Conservation (phyloP, 176 grass and related monocot genomes). For the Bromus sterilis region DNA sequence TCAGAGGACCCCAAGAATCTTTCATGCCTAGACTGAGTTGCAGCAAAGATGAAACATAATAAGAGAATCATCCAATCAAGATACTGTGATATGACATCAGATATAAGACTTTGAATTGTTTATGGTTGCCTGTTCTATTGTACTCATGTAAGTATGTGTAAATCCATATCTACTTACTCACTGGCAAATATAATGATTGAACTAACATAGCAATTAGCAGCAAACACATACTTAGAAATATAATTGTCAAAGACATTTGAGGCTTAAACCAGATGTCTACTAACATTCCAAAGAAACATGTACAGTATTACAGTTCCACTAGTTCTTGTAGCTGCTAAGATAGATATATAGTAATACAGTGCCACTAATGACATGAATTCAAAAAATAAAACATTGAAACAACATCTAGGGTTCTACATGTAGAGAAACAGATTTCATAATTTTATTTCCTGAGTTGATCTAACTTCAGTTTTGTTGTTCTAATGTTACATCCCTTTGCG, state of each 20-base stretch:
- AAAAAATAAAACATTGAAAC: background rate
- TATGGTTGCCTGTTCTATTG: background rate
- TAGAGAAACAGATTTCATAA: background rate
- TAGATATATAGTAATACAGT: background rate
- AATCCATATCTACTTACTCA: background rate
- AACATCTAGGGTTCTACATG: background rate
- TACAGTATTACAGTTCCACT: background rate
- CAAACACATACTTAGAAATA: background rate
- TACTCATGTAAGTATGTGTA: background rate
- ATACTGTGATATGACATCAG: background rate
- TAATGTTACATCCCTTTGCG: background rate
- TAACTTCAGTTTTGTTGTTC: background rate
- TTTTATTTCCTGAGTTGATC: background rate
- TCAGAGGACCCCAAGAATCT: conserved; percentile 97
- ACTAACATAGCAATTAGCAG: background rate
- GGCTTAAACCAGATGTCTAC: background rate
- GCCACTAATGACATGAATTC: background rate
- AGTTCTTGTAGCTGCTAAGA: background rate
- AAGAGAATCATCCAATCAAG: conserved; percentile 19
- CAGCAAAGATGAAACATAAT: conserved; percentile 11
- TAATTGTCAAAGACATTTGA: background rate
- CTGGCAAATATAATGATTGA: background rate
- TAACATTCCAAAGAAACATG: background rate
- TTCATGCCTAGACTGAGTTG: conserved; percentile 94
- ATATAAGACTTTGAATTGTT: background rate